phyloP scores from a whole-genome alignment of 768 basidiomycete species.

The Austroboletus eburneus region DNA sequence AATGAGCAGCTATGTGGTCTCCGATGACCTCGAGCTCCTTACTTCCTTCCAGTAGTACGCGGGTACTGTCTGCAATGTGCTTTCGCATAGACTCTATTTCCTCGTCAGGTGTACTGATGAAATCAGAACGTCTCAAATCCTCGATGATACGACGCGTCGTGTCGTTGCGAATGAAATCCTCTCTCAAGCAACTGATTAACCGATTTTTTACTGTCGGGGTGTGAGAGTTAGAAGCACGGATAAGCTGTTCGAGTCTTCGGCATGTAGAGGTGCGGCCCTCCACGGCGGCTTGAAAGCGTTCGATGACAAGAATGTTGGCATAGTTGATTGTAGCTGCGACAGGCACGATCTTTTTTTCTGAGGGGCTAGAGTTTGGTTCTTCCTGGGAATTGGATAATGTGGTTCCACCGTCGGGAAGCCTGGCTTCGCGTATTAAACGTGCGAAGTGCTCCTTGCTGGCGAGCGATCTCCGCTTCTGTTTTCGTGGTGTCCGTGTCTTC shows the following conservation, averaged over 20 bases:
- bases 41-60: conserved; percentile 23
- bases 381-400: conserved; percentile 1
- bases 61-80: conserved; percentile 24
- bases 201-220: conserved; percentile 15
- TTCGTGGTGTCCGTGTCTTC: conserved; percentile 20
- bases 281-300: conserved; percentile 26
- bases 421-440: conserved; percentile 21
- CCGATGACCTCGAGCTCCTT: conserved; percentile 23
- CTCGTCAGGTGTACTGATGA: conserved; percentile 19
- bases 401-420: not conserved
- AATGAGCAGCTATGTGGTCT: conserved; percentile 20
- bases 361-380: conserved; percentile 2
- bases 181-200: conserved; percentile 19
- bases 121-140: conserved; percentile 23
- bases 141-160: conserved; percentile 24
- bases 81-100: conserved; percentile 18
- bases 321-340: conserved; percentile 16
- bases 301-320: conserved; percentile 24
- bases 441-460: conserved; percentile 21
- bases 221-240: conserved; percentile 19
- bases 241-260: conserved; percentile 27
- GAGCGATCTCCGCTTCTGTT: conserved; percentile 23
- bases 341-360: not conserved
- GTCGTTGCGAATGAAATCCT: conserved; percentile 26
- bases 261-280: conserved; percentile 24